Base-by-base conservation (phyloP, 768 basidiomycete genomes). In the Pleurotus ostreatus region DNA sequence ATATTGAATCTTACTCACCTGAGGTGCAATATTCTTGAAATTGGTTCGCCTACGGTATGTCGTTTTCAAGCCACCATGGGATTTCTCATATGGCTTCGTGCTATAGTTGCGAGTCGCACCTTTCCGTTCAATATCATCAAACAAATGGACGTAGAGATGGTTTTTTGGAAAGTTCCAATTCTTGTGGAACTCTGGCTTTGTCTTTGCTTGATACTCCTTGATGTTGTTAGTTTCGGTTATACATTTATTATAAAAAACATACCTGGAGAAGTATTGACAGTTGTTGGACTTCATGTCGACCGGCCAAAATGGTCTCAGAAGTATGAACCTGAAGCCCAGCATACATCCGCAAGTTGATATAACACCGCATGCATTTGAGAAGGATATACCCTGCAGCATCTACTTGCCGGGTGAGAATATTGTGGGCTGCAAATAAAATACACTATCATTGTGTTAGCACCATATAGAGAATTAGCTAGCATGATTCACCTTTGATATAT, bases 91-190 rank as follows among this genome's bases (percentile, higher is more conserved):
- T 0, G 63, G 63, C 49, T 64, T 61, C 1, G 70, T 73, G 37
- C 66, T 72, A 44, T 68, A 74, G 37, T 71, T 71, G 0, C 46
- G 46, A 0, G 68, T 61, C 0, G 55, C 68, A 11, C 73, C 74
- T 30, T 75, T 75, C 0, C 1, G 16, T 25, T 46, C 16, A 9
- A 78, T 74, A 39, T 75, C 66, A 2, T 55, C 53, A 23, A 73
- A 65, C 0, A 70, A 44, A 49, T 78, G 74, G 2, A 59, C 52
- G 43, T 71, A 69, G 1, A 62, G 57, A 34, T 77, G 75, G 0
- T 57, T 48, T 58, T 77, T 76, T 0, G 68, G 71, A 45, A 74
- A 74, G 23, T 72, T 55, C 68, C 70, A 73, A 16, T 66, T 58
- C 61, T 70, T 52, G 37, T 8, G 12, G 26, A 49, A 37, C 48